Base-by-base conservation (phyloP, 2,329 filamentous ascomycete species). In the Fusarium veterinarium region DNA sequence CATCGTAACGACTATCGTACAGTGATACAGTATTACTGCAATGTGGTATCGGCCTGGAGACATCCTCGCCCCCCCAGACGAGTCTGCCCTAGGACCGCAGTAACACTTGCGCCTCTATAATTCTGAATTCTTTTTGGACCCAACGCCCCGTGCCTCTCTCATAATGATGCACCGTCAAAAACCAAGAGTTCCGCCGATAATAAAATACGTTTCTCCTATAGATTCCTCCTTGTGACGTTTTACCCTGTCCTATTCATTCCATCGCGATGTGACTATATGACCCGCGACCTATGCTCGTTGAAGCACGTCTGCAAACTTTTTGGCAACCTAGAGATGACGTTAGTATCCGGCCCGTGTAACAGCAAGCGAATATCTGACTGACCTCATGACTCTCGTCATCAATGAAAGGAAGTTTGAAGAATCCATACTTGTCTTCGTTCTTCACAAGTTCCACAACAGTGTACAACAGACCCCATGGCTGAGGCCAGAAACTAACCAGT, bases 381-480 rank as follows among this genome's bases (percentile, higher is more conserved):
- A 97, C 95, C 86, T 98, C 95, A 73, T 95, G 95, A 75, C 92
- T 90, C 74, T 92, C 89, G 85, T 97, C 89, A 85, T 97, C 97
- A 83, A 98, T 93, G 78, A 97, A 98, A 31, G 94, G 93, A 74
- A 97, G 87, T 56, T 96, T 93, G 86, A 97, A 98, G 86, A 99
- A 97, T 79, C 91, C 91, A 82, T 95, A 97, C 79, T 91, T 93
- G 60, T 93, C 91, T 60, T 93, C 91, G 80, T 97, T 98, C 86
- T 97, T 97, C 75, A 97, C 87, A 64, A 99, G 88, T 84, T 98
- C 96, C 71, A 96, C 85, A 69, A 97, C 88, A 40, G 95, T 95
- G 71, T 95, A 91, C 80, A 98, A 91, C 46, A 99, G 85, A 17
- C 97, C 97, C 95, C 95, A 98, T 23, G 97, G 95, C 80, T 98